These are phyloP conservation scores for Luvunga scandens DNA, from an alignment of 345 rosid species.

Conservation along the genomic window DNA sequence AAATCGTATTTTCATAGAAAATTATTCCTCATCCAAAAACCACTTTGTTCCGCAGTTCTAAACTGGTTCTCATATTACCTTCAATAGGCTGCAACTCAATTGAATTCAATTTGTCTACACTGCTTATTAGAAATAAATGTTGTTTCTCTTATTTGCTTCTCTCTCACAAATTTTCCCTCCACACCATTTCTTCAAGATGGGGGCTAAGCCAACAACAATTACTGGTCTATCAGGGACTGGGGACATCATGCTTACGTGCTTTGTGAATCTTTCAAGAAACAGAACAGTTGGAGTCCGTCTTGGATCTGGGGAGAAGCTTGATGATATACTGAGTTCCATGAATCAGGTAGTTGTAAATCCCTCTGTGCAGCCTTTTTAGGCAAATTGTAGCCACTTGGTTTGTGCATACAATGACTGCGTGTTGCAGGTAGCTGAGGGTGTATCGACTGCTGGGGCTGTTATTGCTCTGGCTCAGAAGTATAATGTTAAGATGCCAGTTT, in stretches of 20 bases:
- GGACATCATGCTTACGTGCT: constrained; percentile 94
- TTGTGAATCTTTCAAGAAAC: constrained; percentile 90
- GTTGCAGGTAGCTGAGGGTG: constrained; percentile 85
- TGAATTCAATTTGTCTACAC: neutral
- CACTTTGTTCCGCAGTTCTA: neutral
- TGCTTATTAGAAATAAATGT: neutral
- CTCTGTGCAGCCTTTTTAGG: neutral
- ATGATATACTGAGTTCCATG: constrained; percentile 76
- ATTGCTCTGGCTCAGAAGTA: constrained; percentile 94
- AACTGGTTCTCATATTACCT: neutral
- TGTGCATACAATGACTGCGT: neutral
- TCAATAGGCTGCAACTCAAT: neutral
- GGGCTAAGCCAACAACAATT: constrained; percentile 85
- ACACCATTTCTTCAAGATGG: constrained; percentile 57
- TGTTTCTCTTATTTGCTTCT: neutral
- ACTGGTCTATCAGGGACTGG: constrained; percentile 95
- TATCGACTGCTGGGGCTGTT: constrained; percentile 93
- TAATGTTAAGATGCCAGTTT: constrained; percentile 84
- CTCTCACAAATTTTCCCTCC: neutral
- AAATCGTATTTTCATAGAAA: neutral
- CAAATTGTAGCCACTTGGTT: constrained; percentile 11
- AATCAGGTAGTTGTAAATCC: constrained; percentile 56
- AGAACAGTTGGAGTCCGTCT: constrained; percentile 85
- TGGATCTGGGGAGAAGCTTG: constrained; percentile 91
- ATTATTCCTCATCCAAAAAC: neutral